Evolutionary conservation across 1,284 basidiomycete genomes (phyloP).

Genomic region (Moniliella sp.): DNA sequence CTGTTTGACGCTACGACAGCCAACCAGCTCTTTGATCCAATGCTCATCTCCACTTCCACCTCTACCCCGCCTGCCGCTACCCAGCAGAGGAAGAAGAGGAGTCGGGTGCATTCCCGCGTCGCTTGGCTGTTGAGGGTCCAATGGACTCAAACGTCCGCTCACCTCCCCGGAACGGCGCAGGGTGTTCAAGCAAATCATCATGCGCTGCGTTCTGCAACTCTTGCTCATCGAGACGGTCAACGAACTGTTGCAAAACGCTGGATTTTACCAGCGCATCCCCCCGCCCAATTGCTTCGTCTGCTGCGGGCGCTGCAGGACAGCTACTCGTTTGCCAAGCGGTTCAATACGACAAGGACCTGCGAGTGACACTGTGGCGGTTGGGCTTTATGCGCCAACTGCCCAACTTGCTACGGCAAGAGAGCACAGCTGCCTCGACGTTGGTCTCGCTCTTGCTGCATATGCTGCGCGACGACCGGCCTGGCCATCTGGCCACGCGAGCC

Average conservation of each 20-base stretch:
- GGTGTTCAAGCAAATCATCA: constrained; percentile 95
- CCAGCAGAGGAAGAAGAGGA: too few relatives aligned
- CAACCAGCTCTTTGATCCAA: constrained; percentile 80
- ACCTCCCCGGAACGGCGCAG: constrained; percentile 50
- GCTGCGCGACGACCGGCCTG: constrained; percentile 73
- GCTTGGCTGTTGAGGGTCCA: background rate
- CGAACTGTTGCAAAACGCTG: constrained; percentile 52
- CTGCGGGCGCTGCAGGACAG: constrained; percentile 87
- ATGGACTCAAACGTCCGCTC: background rate
- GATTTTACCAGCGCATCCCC: constrained; percentile 76
- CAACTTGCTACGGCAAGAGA: constrained; percentile 93
- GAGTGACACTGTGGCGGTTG: constrained; percentile 96
- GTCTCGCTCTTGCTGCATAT: constrained; percentile 76
- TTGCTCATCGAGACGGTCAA: constrained; percentile 92
- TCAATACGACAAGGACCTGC: constrained; percentile 96
- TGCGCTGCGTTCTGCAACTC: constrained; percentile 94
- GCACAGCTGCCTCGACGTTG: constrained; percentile 78
- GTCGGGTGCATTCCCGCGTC: background rate
- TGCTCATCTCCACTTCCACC: too few relatives aligned
- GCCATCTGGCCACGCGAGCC: constrained; percentile 56
- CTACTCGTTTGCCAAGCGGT: constrained; percentile 85
- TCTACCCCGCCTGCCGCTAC: too few relatives aligned
- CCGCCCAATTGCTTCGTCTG: constrained; percentile 74
- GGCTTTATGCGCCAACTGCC: constrained; percentile 99
- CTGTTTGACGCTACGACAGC: constrained; percentile 93